Evolutionary conservation across 2,329 filamentous ascomycete species (phyloP).

Genomic region (Domatiomyces catenatus): DNA sequence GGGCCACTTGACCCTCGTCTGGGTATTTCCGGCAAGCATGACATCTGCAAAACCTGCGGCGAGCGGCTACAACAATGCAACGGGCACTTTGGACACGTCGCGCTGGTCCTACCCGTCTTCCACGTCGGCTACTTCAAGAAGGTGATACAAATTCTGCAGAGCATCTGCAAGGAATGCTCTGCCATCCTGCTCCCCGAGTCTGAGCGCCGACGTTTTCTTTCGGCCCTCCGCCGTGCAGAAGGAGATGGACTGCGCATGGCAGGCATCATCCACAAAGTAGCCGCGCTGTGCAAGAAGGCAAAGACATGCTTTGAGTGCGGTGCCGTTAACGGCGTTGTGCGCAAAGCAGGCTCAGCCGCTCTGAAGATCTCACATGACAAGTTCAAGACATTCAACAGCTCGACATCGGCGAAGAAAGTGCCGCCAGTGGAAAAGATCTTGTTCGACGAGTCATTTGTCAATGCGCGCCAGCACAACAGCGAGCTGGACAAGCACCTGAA

Average conservation of each 20-base stretch:
- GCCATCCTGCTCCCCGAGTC: conserved; percentile 66
- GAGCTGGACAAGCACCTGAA: conserved; percentile 83
- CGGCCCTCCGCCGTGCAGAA: conserved; percentile 60
- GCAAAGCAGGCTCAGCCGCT: conserved; percentile 66
- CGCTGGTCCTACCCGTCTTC: conserved; percentile 78
- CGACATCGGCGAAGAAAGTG: conserved; percentile 70
- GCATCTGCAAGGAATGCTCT: conserved; percentile 92
- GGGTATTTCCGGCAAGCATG: conserved; percentile 74
- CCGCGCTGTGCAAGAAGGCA: conserved; percentile 76
- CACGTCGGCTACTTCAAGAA: conserved; percentile 94
- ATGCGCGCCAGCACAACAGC: conserved; percentile 59
- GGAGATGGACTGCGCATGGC: conserved; percentile 75
- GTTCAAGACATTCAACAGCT: conserved; percentile 75
- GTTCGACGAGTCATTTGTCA: conserved; percentile 73
- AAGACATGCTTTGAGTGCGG: conserved; percentile 69
- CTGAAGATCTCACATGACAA: conserved; percentile 91
- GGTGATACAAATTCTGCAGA: conserved; percentile 78
- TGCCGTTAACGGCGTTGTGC: conserved; percentile 75
- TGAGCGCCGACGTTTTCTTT: conserved; percentile 63
- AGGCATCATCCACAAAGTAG: conserved; percentile 75
- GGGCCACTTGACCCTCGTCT: conserved; percentile 79
- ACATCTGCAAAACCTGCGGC: conserved; percentile 67
- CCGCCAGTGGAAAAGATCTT: conserved; percentile 65
- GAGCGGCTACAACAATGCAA: conserved; percentile 70
- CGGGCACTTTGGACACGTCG: conserved; percentile 89